These are phyloP conservation scores for Pneumocystis jirovecii DNA, from an alignment of 1,139 yeast species.

Conservation along the genomic window DNA sequence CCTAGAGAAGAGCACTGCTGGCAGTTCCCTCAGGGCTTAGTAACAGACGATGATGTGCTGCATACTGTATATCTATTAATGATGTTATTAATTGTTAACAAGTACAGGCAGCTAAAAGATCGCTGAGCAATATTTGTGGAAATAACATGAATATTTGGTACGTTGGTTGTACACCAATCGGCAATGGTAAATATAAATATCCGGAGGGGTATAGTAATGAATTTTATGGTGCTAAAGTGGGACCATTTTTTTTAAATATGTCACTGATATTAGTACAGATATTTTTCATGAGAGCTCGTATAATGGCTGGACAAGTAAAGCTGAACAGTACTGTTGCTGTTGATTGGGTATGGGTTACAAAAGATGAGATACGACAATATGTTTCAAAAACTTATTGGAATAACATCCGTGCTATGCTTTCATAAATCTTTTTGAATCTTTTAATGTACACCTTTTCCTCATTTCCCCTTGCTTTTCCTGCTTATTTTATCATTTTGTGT, in stretches of 20 bases:
- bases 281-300: slow-evolving; percentile 74
- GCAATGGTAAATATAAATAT: not conserved
- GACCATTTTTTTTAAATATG: not conserved
- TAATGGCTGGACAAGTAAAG: slow-evolving; percentile 68
- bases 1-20: slow-evolving; percentile 32
- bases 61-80: slow-evolving; percentile 29
- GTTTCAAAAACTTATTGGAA: slow-evolving; percentile 37
- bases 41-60: slow-evolving; percentile 35
- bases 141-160: slow-evolving; percentile 67
- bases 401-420: slow-evolving; percentile 3
- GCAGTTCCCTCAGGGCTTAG: slow-evolving; percentile 47
- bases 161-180: slow-evolving; percentile 79
- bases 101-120: slow-evolving; percentile 47
- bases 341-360: slow-evolving; percentile 69
- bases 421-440: not conserved
- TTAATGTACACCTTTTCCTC: not conserved
- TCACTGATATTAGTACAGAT: slow-evolving; percentile 27
- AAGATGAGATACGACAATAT: slow-evolving; percentile 52
- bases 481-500: not conserved
- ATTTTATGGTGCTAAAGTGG: slow-evolving; percentile 6
- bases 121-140: slow-evolving; percentile 61
- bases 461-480: not conserved
- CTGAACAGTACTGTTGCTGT: slow-evolving; percentile 25
- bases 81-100: not conserved
- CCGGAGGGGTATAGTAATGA: not conserved